Evolutionary conservation across 2,329 filamentous ascomycete species (phyloP).

Genomic region (Exophiala phaeomuriformis): DNA sequence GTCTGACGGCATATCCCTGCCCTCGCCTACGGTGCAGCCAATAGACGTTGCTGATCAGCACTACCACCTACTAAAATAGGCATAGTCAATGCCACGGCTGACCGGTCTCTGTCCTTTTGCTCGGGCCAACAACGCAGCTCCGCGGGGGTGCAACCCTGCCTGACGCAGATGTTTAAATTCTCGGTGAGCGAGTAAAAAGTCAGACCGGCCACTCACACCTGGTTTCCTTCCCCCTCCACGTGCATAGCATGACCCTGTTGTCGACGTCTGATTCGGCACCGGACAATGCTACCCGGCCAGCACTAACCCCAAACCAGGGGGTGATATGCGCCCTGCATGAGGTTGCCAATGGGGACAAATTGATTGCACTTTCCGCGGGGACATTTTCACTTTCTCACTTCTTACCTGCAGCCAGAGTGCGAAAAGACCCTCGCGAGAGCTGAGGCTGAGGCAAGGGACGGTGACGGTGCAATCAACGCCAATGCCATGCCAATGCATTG

Average conservation of each 20-base stretch:
- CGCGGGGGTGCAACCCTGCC: no score
- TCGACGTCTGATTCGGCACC: not conserved
- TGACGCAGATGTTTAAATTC: no score
- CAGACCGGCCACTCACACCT: not conserved
- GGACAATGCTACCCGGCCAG: conserved; percentile 3
- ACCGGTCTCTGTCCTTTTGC: no score
- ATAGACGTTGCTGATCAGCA: no score
- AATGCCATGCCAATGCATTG: no score
- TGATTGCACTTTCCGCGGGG: not conserved
- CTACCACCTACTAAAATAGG: no score
- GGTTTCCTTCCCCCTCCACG: conserved; percentile 5
- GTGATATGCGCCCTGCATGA: conserved; percentile 5
- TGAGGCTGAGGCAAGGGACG: not conserved
- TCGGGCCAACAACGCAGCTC: no score
- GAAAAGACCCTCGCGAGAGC: not conserved
- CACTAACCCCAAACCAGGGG: conserved; percentile 3
- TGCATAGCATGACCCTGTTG: not conserved
- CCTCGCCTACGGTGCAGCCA: no score
- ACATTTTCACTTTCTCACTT: no score
- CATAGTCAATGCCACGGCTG: no score
- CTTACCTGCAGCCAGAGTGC: no score
- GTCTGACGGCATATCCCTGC: no score
- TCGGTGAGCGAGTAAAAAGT: not conserved
- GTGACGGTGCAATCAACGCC: not conserved
- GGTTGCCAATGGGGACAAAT: not conserved